Base-by-base conservation (phyloP, 2,329 filamentous ascomycete genomes). In the Talaromyces rugulosus region DNA sequence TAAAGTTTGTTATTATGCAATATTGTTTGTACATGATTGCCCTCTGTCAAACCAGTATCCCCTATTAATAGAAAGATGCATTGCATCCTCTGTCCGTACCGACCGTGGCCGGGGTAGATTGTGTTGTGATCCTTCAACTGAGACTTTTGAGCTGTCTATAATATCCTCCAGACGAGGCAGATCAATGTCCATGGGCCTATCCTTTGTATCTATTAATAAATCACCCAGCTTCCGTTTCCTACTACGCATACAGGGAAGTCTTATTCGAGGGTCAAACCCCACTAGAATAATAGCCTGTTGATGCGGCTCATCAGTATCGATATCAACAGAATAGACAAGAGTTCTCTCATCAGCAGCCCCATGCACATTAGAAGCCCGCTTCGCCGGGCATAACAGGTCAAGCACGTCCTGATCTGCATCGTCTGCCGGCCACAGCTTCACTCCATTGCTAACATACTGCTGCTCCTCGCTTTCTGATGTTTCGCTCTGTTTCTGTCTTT, bases 391-490 rank as follows among this genome's bases (percentile, higher is more conserved):
- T 6, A 80, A 72, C 1, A 80, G 65, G 9, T 72, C 66, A 6
- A 72, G 68, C 1, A 81, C 64, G 52, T 75, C 75, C 28, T 66
- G 59, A 0, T 77, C 76, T 0, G 75, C 74, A 50, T 78, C 62
- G 28, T 76, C 71, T 8, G 74, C 68, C 3, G 78, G 78, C 78
- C 78, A 81, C 28, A 80, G 65, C 9, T 69, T 69, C 47, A 77
- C 71, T 4, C 75, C 75, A 9, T 76, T 72, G n/a, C 74, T 71
- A 9, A 66, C 63, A 59, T 76, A 80, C 11, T 47, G 47, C 16
- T 70, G 70, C 60, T 79, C 74, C 57, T 80, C 76, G 12, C 73
- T 75, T 36, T 36, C 18, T 36, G 30, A 23, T 16, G 5, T 3
- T n/a, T 31, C 11, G 27, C 23, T 36, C 12, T 58, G 23, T 18